Evolutionary conservation across 805 yeast species (phyloP), one percentile per base, ranked within the genome.

Genomic region (Myxozyma nipponensis): DNA sequence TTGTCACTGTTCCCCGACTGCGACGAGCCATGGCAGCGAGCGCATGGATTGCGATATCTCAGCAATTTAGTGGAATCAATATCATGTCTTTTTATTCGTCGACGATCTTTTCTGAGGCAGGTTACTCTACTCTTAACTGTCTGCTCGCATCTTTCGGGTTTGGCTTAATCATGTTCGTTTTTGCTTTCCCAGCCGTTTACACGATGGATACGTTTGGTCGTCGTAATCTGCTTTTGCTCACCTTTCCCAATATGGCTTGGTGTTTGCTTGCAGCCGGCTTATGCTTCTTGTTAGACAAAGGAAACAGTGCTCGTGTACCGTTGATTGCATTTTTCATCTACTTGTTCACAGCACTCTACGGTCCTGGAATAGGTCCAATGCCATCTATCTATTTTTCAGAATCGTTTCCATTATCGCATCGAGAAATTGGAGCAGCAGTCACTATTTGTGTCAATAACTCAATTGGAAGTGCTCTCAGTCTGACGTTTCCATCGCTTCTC

Each of bases 331-430:
- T 79, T 55, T 91, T 91, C 59, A 81, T 86, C 50, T 86, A 86
- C 65, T 62, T 86, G 30, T 86, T 77, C 67, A 71, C 86, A 0
- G 74, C 78, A 38, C 82, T 83, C 49, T 86, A 86, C 68, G 84
- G 91, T 0, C 78, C 84, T 3, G 90, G 93, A 47, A 86, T 83
- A 66, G 95, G 95, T 42, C 93, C 91, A 15, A 90, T 86, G 41
- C 93, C 95, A 2, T 86, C 86, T 71, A 83, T 90, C 1, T 84
- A 86, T 63, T 82, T 88, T 25, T 93, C 95, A 4, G 95, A 86
- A 67, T n/a, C n/a, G n/a, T n/a, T n/a, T n/a, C n/a, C n/a, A n/a
- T n/a, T n/a, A n/a, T n/a, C n/a, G n/a, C n/a, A n/a, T n/a, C n/a
- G n/a, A n/a, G n/a, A n/a, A n/a, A n/a, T n/a, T n/a, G n/a, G n/a